A percentile compares a stretch with the other conserved stretches of the same genome.
Evolutionary conservation across 345 rosid species (phyloP).

Genomic region (Eutrema yunnanense): DNA sequence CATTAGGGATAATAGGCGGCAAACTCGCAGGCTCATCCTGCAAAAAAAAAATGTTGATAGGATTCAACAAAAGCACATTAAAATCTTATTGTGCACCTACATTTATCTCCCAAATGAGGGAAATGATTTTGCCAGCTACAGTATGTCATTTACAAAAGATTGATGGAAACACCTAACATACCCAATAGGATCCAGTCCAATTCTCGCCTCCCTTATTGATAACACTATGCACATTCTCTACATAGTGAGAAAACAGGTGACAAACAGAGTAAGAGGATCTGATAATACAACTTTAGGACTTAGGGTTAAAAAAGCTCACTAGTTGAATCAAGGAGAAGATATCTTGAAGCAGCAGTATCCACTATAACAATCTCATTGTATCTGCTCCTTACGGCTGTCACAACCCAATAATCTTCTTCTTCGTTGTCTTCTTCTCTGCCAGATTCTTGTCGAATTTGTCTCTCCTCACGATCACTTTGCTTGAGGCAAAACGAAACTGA

Average conservation of each 20-base stretch:
- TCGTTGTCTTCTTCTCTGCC: background rate
- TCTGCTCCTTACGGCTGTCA: conserved; percentile 47
- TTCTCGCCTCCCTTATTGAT: conserved; percentile 48
- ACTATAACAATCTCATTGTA: conserved; percentile 73
- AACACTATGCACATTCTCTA: conserved; percentile 81
- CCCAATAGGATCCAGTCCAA: conserved; percentile 86
- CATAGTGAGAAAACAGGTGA: background rate
- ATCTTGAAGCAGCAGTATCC: conserved; percentile 52
- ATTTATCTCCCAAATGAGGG: background rate
- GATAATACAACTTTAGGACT: background rate
- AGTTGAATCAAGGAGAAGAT: conserved; percentile 80
- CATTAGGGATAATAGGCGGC: conserved; percentile 64
- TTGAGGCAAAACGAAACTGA: conserved; percentile 22
- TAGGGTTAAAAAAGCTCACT: conserved; percentile 22
- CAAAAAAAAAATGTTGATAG: conserved; percentile 10
- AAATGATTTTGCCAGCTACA: background rate
- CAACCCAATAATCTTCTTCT: conserved; percentile 46
- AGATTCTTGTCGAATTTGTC: background rate
- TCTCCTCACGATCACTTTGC: background rate
- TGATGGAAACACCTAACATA: conserved; percentile 18
- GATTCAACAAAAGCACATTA: background rate
- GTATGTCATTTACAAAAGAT: background rate
- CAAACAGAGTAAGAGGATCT: background rate
- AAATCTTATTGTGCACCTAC: too few species aligned
- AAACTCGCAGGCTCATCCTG: conserved; percentile 79